Evolutionary conservation across 139 green algal species (phyloP), one percentile per base, ranked within the genome.

Genomic region (Zygnema cylindricum): DNA sequence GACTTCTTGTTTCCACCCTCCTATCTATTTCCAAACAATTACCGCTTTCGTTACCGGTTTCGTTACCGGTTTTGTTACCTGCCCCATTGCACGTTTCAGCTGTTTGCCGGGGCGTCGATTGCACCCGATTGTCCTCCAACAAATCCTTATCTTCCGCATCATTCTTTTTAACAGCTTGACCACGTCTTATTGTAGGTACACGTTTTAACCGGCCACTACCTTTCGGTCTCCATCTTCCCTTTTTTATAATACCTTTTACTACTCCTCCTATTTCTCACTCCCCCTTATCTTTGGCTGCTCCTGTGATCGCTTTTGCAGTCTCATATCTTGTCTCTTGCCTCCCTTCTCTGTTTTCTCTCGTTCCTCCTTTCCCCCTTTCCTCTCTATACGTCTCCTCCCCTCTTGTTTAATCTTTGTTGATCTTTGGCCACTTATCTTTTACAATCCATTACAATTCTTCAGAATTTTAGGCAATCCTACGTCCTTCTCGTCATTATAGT

Each of bases 211-310:
- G 78, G 91, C 92, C n/a, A 93, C 88, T 71, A 92, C 92, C n/a
- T 94, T 88, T 43, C 92, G 84, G 35, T 92, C 92, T 41, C 91
- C 88, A 41, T 55, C 88, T 40, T 94, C 92, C 81, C 92, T 85
- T 79, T 3, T 16, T 79, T 16, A 11, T 79, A 41, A 79, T n/a
- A n/a, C 38, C 71, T 3, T 79, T 16, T 79, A 7, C 71, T 40
- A 11, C 36, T 16, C 71, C 21, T 16, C 71, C 71, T 79, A 7
- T 79, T 16, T 7, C 38, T 79, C 71, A 7, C 71, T 16, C 71
- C 55, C 55, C 73, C 35, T n/a, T n/a, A n/a, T n/a, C n/a, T n/a
- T n/a, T n/a, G n/a, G n/a, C n/a, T n/a, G n/a, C n/a, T n/a, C n/a
- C n/a, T n/a, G n/a, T n/a, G n/a, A n/a, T n/a, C n/a, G n/a, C n/a